Evolutionary conservation across 345 rosid genomes (phyloP).

Genomic region (Lepidium africanum): DNA sequence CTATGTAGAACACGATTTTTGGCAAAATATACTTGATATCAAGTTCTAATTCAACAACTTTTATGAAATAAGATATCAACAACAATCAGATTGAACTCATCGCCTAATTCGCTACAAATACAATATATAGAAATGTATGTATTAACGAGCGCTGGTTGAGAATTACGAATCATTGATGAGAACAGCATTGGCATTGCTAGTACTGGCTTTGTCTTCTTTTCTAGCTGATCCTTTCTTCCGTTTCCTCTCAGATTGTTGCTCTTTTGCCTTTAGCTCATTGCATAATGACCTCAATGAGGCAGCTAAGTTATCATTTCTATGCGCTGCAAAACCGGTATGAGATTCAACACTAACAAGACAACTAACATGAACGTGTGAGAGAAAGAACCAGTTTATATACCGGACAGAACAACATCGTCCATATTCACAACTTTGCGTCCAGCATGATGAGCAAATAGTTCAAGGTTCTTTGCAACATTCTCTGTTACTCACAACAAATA

Average conservation of each 20-base stretch:
- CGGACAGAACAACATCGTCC: slow-evolving; percentile 80
- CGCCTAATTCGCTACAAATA: neutral
- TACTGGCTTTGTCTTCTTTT: slow-evolving; percentile 37
- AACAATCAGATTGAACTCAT: too few relatives aligned
- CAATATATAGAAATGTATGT: neutral
- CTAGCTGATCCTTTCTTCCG: slow-evolving; percentile 49
- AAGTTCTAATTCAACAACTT: too few relatives aligned
- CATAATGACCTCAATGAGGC: slow-evolving; percentile 50
- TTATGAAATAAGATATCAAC: too few relatives aligned
- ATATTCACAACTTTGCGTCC: slow-evolving; percentile 78
- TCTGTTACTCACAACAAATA: slow-evolving; percentile 35
- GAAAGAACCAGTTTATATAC: slow-evolving; percentile 26
- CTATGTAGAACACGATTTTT: too few relatives aligned
- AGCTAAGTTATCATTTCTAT: slow-evolving; percentile 64
- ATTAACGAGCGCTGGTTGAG: neutral
- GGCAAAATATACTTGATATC: too few relatives aligned
- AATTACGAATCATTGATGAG: slow-evolving; percentile 23
- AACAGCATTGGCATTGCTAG: slow-evolving; percentile 23
- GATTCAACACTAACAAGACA: slow-evolving; percentile 25
- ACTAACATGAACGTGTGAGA: neutral
- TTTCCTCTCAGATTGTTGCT: slow-evolving; percentile 66
- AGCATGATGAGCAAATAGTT: slow-evolving; percentile 83
- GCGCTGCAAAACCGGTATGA: slow-evolving; percentile 47
- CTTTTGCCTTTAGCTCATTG: slow-evolving; percentile 62
- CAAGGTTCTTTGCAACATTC: slow-evolving; percentile 67